Conservation (phyloP, 2,329 filamentous ascomycete species). For the Aspergillus japonicus region DNA sequence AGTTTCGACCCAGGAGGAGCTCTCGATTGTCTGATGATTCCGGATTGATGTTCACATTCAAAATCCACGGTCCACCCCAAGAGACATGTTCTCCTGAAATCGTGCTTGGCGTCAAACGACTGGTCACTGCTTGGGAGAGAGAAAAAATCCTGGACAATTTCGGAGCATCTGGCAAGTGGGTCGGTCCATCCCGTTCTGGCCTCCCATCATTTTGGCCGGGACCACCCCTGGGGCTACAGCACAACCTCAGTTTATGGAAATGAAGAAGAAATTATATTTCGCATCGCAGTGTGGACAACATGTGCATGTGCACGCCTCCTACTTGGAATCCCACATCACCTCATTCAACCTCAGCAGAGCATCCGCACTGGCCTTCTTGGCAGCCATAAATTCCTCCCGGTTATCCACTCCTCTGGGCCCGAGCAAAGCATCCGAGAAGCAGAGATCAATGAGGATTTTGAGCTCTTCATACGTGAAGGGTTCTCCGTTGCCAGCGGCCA, state of each 20-base stretch:
- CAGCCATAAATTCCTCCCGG: conserved; percentile 47
- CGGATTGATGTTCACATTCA: too few species aligned
- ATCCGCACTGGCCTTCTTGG: conserved; percentile 47
- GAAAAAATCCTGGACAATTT: neutral
- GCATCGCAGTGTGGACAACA: neutral
- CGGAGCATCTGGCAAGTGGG: neutral
- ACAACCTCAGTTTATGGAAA: neutral
- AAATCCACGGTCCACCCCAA: neutral
- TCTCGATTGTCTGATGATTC: neutral
- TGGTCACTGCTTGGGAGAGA: neutral
- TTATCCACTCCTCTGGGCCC: conserved; percentile 43
- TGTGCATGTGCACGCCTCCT: neutral
- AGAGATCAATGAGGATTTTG: conserved; percentile 46
- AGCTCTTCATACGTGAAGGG: conserved; percentile 49
- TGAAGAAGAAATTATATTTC: neutral
- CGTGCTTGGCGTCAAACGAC: neutral
- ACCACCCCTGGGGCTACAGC: neutral
- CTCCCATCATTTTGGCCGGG: neutral
- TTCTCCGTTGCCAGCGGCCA: conserved; percentile 41
- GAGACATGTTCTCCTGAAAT: neutral
- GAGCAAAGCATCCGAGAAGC: conserved; percentile 45
- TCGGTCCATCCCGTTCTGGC: neutral
- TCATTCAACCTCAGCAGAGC: conserved; percentile 46
- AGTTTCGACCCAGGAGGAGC: neutral
- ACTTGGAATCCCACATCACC: conserved; percentile 49